Percentiles rank a stretch among this genome's conserved stretches.
phyloP scores from a whole-genome alignment of 2,329 filamentous ascomycete species.

The Cordyceps militaris region DNA sequence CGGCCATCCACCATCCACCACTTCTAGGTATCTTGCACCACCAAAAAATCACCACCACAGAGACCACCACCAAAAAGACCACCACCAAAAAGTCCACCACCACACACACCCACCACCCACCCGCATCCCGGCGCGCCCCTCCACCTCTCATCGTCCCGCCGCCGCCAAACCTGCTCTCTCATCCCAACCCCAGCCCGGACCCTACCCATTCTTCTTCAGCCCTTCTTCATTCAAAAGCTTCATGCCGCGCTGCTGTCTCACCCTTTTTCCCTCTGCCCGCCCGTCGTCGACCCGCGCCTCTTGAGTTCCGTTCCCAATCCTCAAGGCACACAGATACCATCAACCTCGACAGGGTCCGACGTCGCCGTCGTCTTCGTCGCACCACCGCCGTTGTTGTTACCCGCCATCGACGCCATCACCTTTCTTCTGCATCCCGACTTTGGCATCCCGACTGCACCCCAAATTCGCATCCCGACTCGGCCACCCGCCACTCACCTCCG shows the following conservation, averaged over 20 bases:
- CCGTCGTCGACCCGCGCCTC: not conserved
- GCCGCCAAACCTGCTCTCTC: not conserved
- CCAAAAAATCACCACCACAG: not conserved
- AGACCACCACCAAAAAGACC: not conserved
- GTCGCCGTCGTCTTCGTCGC: too few relatives aligned
- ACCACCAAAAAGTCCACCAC: not conserved
- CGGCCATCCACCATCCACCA: too few relatives aligned
- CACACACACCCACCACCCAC: not conserved
- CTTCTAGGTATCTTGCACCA: too few relatives aligned
- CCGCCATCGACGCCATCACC: not conserved
- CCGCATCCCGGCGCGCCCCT: not conserved
- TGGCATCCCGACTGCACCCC: not conserved
- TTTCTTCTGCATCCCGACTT: not conserved
- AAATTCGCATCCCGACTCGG: not conserved
- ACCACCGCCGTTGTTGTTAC: too few relatives aligned
- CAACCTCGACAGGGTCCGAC: not conserved
- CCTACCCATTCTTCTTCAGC: not conserved
- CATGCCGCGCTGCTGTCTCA: slow-evolving; percentile 1
- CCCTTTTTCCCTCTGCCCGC: not conserved
- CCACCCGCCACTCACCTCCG: not conserved
- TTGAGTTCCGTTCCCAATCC: not conserved
- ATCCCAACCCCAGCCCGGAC: not conserved
- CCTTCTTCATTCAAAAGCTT: not conserved
- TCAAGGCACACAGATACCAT: too few relatives aligned
- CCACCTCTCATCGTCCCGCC: not conserved